Evolutionary conservation across 768 basidiomycete genomes (phyloP).

Genomic region (Suillus hirtellus): DNA sequence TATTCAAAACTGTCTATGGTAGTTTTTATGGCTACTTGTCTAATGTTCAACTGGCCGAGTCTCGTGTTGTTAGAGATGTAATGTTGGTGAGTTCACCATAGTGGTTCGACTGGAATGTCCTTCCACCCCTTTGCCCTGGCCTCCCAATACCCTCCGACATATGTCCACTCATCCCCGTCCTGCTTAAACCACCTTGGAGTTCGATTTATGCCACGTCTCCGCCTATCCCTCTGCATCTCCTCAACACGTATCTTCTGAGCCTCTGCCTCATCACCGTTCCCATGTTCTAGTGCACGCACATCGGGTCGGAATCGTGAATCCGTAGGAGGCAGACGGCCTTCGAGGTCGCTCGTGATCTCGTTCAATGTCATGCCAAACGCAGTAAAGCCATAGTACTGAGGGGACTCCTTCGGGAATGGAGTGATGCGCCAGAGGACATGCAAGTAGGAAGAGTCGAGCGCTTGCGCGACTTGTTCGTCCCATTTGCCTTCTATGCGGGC

Average conservation of each 20-base stretch:
- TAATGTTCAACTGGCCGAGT: no score
- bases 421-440: slow-evolving; percentile 76
- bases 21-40: no score
- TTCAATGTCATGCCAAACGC: slow-evolving; percentile 78
- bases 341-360: slow-evolving; percentile 69
- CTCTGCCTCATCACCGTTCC: slow-evolving; percentile 70
- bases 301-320: slow-evolving; percentile 84
- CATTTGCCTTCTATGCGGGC: slow-evolving; percentile 84
- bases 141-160: slow-evolving; percentile 85
- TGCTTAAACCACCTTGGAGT: slow-evolving; percentile 77
- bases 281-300: slow-evolving; percentile 81
- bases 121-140: slow-evolving; percentile 66
- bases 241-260: slow-evolving; percentile 71
- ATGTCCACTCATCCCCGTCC: slow-evolving; percentile 70
- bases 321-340: slow-evolving; percentile 67
- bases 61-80: not conserved
- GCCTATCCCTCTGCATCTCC: slow-evolving; percentile 72
- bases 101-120: slow-evolving; percentile 42
- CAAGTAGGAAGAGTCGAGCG: slow-evolving; percentile 65
- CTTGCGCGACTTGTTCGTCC: slow-evolving; percentile 80
- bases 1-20: no score
- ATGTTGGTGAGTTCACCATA: slow-evolving; percentile 56
- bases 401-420: slow-evolving; percentile 70
- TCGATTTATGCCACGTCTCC: slow-evolving; percentile 57
- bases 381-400: slow-evolving; percentile 83